Evolutionary conservation across 257 asterid species (phyloP), one percentile per base, ranked within the genome.

Genomic region (Nicotiana attenuata): DNA sequence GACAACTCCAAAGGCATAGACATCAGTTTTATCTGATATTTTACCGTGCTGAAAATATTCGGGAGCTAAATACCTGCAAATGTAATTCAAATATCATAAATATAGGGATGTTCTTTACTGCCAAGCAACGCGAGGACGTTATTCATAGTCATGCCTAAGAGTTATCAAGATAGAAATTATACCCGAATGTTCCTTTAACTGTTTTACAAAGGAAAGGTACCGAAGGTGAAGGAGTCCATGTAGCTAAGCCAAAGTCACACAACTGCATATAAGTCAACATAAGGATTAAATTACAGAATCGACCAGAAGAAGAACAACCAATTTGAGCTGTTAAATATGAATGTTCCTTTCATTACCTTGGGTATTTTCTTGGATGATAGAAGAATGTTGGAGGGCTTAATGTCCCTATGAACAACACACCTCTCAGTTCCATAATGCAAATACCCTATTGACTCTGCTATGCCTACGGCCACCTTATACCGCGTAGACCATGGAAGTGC

Each of bases 141-240:
- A 5, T 50, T 24, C 63, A 26, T 15, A 75, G 45, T 2, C 15
- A 75, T 3, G 63, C 80, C 80, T 75, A 50, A 24, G 45, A 75
- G 45, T 50, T 73, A 13, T 24, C 63, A 75, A 75, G 63, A 45
- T 7, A 3, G 60, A 47, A 24, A 75, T 10, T 50, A 53, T 93
- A 95, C 98, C 98, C 98, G n/a, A 95, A 92, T 50, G 98, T 95
- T 80, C 97, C 98, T 82, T 95, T 95, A 22, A 95, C 98, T 41
- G 98, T 95, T 83, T 93, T 95, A 90, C 98, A 95, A 33, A 93
- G 95, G 87, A 95, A 95, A 33, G 97, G 97, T 2, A 92, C 90
- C 5, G 97, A 95, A 20, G 98, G 97, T 47, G 97, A 92, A 85
- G 89, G 90, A 64, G 98, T 95, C 98, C 97, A 95, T 33, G 97